These are phyloP conservation scores for Talaromyces thailandensis DNA, from an alignment of 495 filamentous ascomycete genomes.

Conservation along the genomic window DNA sequence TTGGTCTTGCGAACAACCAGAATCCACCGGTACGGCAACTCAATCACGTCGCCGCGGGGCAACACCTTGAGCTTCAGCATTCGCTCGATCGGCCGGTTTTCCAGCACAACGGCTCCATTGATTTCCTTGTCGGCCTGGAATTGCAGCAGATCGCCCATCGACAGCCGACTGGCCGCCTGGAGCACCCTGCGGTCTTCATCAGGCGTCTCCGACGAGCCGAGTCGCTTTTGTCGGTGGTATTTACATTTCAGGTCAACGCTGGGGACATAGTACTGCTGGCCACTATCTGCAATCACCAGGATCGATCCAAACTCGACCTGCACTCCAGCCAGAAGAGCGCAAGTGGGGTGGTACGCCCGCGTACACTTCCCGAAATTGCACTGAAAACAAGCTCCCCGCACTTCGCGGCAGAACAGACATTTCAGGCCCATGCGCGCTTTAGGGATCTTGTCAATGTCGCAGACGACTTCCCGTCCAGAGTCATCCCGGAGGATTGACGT, in stretches of 20 bases:
- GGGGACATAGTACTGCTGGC: conserved; percentile 79
- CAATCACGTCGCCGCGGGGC: conserved; percentile 55
- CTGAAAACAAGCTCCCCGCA: conserved; percentile 91
- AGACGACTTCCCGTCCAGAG: conserved; percentile 61
- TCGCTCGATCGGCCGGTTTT: conserved; percentile 61
- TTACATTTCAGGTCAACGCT: conserved; percentile 90
- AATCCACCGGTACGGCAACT: conserved; percentile 48
- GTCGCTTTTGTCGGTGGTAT: conserved; percentile 81
- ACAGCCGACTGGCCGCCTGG: conserved; percentile 57
- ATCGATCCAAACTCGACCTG: conserved; percentile 78
- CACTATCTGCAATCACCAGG: conserved; percentile 84
- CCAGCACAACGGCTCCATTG: conserved; percentile 80
- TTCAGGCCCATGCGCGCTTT: conserved; percentile 85
- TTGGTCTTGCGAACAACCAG: conserved; percentile 44
- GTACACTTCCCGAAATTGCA: conserved; percentile 94
- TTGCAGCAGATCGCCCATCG: conserved; percentile 73
- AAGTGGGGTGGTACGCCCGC: conserved; percentile 90
- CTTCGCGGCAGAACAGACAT: conserved; percentile 89
- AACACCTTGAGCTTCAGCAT: conserved; percentile 74
- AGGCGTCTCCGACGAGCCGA: conserved; percentile 59
- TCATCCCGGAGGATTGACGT: conserved; percentile 69
- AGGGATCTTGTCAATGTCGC: conserved; percentile 68
- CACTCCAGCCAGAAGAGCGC: conserved; percentile 83
- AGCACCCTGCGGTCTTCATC: conserved; percentile 49
- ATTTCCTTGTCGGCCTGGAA: conserved; percentile 84